phyloP scores from a whole-genome alignment of 2,329 filamentous ascomycete species.

The Pseudofabraea citricarpa region DNA sequence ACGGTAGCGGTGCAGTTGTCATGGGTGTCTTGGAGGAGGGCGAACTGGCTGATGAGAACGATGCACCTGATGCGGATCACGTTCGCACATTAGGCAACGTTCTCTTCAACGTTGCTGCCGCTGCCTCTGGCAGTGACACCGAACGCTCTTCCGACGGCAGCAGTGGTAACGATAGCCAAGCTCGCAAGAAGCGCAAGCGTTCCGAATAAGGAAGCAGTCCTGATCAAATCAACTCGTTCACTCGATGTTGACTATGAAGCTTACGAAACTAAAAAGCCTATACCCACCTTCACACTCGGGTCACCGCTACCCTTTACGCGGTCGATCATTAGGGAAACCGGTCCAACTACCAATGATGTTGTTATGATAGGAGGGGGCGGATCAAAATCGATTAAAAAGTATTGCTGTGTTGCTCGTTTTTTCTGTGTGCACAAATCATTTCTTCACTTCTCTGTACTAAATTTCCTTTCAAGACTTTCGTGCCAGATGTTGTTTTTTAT shows the following conservation, averaged over 20 bases:
- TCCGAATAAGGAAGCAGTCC: constrained; percentile 40
- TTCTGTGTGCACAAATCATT: constrained; percentile 9
- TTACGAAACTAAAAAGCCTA: constrained; percentile 21
- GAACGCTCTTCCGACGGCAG: constrained; percentile 51
- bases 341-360: constrained; percentile 23
- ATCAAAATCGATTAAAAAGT: constrained; percentile 25
- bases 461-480: constrained; percentile 19
- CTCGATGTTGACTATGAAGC: constrained; percentile 18
- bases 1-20: constrained; percentile 83
- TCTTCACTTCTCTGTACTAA: constrained; percentile 28
- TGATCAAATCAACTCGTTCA: background rate
- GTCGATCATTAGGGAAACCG: constrained; percentile 21
- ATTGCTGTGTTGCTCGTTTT: constrained; percentile 22
- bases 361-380: constrained; percentile 23
- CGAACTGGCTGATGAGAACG: constrained; percentile 45
- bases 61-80: constrained; percentile 49
- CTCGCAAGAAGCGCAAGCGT: constrained; percentile 78
- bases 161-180: constrained; percentile 37
- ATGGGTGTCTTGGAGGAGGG: constrained; percentile 81
- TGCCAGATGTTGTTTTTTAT: constrained; percentile 24
- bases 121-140: constrained; percentile 61
- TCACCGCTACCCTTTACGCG: constrained; percentile 18
- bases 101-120: constrained; percentile 75
- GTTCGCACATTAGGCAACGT: constrained; percentile 67
- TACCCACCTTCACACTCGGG: constrained; percentile 21